Base-by-base conservation (phyloP, 2,329 filamentous ascomycete species). In the Trichophaea hybrida region DNA sequence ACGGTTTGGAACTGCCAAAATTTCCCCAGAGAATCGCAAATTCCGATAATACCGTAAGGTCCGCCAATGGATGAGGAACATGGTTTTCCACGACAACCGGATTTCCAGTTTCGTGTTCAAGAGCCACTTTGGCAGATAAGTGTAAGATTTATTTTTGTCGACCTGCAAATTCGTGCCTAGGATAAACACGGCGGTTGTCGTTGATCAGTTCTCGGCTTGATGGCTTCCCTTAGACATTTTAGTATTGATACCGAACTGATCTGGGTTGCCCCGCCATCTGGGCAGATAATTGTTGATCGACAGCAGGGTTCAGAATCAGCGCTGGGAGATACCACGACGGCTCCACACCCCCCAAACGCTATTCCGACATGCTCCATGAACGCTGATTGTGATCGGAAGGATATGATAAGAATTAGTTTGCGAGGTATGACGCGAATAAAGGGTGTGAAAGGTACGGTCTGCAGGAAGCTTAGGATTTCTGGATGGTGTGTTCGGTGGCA, bases 11-110 rank as follows among this genome's bases (percentile, higher is more conserved):
- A 64, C 37, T 38, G 49, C n/a, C 40, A 17, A 33, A 34, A 37
- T 13, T 40, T 40, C 37, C 33, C 32, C 6, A 51, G 59, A 34
- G 32, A n/a, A 55, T 59, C 49, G 10, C 60, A 51, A 38, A 67
- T 61, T 24, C 24, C 8, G 15, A 50, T 50, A 50, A 65, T 61
- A 6, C 68, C 67, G 15, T 62, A 7, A 40, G 7, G 37, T 40
- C 37, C 37, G 37, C 37, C 37, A 40, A 7, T 7, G n/a, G 37
- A n/a, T 40, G 37, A 40, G 37, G 37, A 40, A 40, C n/a, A n/a
- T 7, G 37, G 37, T 40, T 40, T 7, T 40, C 37, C 37, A 40
- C 37, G 7, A 40, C 7, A 40, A 40, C 37, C 7, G 37, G 7
- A 7, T 40, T 40, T 40, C 37, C 37, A 40, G 37, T 40, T n/a